Percentiles rank a stretch among this genome's conserved stretches.
These are phyloP conservation scores for Oryza meyeriana DNA, from an alignment of 176 grass and related monocot genomes.

Conservation along the genomic window DNA sequence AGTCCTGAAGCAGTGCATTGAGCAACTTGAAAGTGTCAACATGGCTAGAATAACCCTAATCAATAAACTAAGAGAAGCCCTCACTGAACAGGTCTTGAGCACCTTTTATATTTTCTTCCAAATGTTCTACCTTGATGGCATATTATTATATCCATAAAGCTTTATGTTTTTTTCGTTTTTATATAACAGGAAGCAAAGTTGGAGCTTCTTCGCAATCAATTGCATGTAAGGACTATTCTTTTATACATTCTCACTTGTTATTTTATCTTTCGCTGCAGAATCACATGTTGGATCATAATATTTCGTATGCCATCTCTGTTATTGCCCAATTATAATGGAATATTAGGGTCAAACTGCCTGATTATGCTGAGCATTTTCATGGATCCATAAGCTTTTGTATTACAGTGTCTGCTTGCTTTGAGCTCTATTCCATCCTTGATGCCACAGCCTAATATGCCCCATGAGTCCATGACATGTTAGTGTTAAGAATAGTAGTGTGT, in stretches of 20 bases:
- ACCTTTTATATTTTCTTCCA: conserved; percentile 18
- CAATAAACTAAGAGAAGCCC: conserved; percentile 69
- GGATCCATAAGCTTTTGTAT: conserved; percentile 10
- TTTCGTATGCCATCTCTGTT: conserved; percentile 10
- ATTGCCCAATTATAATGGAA: not conserved
- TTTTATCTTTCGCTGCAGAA: not conserved
- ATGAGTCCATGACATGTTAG: conserved; percentile 11
- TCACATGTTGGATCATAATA: not conserved
- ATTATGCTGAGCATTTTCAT: conserved; percentile 24
- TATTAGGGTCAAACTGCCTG: not conserved
- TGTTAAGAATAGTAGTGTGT: no score
- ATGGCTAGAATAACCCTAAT: conserved; percentile 49
- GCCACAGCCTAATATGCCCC: not conserved
- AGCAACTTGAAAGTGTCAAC: conserved; percentile 60
- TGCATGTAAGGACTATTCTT: conserved; percentile 68
- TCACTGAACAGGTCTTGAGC: conserved; percentile 69
- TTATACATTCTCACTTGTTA: not conserved
- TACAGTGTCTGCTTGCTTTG: not conserved
- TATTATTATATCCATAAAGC: conserved; percentile 18
- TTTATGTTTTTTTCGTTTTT: conserved; percentile 23
- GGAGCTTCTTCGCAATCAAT: conserved; percentile 44
- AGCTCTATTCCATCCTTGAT: not conserved
- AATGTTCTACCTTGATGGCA: conserved; percentile 3
- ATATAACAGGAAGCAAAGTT: conserved; percentile 63
- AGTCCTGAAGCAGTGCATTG: conserved; percentile 56